Conservation (phyloP, 257 asterid species). For the Salvia hispanica region DNA sequence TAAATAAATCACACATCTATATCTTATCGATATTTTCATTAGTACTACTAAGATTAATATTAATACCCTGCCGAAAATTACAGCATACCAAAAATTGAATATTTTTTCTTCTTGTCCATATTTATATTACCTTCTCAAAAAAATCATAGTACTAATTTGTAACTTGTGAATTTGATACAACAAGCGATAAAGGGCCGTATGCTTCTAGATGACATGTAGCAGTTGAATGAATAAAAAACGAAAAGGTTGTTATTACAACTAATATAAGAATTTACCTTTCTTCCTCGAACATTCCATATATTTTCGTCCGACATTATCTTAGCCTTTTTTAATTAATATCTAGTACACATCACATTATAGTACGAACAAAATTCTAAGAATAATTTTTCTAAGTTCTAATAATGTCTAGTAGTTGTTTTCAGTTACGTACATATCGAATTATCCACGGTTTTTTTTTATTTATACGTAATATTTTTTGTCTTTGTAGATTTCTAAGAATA, state of each 20-base stretch:
- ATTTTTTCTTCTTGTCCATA: too few species aligned
- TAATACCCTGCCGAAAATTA: too few species aligned
- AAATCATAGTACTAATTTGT: background rate
- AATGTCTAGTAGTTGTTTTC: conserved; percentile 18
- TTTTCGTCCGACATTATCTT: background rate
- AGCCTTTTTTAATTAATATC: background rate
- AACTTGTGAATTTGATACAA: background rate
- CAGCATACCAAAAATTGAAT: too few species aligned
- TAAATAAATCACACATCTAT: too few species aligned
- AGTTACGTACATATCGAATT: conserved; percentile 1
- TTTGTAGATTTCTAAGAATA: background rate
- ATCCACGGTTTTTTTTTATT: background rate
- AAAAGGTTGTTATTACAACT: background rate
- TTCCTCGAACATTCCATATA: conserved; percentile 12
- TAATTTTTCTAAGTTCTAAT: background rate
- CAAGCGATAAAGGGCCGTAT: background rate
- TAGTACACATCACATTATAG: background rate
- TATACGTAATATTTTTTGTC: background rate
- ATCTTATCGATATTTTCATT: too few species aligned
- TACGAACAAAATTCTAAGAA: conserved; percentile 8
- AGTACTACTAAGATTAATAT: too few species aligned
- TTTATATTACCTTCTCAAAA: too few species aligned
- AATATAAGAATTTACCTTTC: background rate
- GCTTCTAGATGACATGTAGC: background rate
- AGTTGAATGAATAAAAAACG: background rate